A percentile compares a stretch with the other conserved stretches of the same genome.
phyloP scores from a whole-genome alignment of 2,329 filamentous ascomycete genomes.

The Kalmusia sp. region DNA sequence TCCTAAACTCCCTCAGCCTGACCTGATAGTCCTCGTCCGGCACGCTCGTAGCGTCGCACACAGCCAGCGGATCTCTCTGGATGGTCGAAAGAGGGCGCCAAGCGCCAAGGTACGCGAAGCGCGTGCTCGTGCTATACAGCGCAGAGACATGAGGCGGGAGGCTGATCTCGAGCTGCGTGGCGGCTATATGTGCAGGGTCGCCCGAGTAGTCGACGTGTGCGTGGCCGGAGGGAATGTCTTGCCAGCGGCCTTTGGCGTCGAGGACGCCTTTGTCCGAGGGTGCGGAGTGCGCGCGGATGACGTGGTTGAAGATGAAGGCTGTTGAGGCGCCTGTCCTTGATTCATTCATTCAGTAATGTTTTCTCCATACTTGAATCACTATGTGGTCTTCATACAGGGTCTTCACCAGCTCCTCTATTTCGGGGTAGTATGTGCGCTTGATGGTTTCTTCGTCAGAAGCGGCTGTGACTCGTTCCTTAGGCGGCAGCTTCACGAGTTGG shows the following conservation, averaged over 20 bases:
- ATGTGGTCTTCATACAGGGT: slow-evolving; percentile 15
- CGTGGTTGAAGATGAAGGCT: slow-evolving; percentile 49
- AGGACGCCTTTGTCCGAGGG: slow-evolving; percentile 51
- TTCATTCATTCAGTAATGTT: not conserved
- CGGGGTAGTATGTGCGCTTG: slow-evolving; percentile 24
- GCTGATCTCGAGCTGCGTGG: slow-evolving; percentile 24
- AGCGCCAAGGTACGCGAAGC: slow-evolving; percentile 37
- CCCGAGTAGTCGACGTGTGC: slow-evolving; percentile 30
- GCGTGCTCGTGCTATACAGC: slow-evolving; percentile 14
- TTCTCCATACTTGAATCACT: not conserved
- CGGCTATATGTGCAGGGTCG: slow-evolving; percentile 11
- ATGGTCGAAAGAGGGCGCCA: slow-evolving; percentile 37
- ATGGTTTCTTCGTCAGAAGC: slow-evolving; percentile 19
- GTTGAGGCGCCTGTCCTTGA: slow-evolving; percentile 23
- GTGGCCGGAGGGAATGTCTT: slow-evolving; percentile 28
- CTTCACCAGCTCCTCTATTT: slow-evolving; percentile 21
- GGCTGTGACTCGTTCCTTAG: slow-evolving; percentile 10
- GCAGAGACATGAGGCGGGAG: slow-evolving; percentile 15
- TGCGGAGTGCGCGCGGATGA: slow-evolving; percentile 54
- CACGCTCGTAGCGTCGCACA: slow-evolving; percentile 27
- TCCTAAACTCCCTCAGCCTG: slow-evolving; percentile 23
- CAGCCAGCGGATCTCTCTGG: slow-evolving; percentile 31
- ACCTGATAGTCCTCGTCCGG: slow-evolving; percentile 26
- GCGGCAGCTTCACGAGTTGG: slow-evolving; percentile 23
- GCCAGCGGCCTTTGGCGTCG: slow-evolving; percentile 55